Base-by-base conservation (phyloP, 176 grass and related monocot species). In the Metroxylon sagu region DNA sequence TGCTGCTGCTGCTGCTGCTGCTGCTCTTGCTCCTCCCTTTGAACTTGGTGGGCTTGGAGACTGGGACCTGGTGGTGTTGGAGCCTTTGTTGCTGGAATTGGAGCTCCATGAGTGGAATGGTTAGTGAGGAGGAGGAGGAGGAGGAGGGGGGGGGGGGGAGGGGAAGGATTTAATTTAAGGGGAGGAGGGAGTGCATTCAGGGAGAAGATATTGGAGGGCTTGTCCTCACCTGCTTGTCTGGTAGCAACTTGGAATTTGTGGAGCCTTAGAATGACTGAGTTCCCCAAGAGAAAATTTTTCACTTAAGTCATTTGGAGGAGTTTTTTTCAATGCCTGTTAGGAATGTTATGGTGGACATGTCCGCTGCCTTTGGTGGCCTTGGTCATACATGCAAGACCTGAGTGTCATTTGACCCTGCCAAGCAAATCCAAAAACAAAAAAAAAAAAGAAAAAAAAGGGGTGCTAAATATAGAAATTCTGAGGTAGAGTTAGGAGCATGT, bases 11-110 rank as follows among this genome's bases (percentile, higher is more conserved):
- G 73, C 55, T 70, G 6, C 66, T 59, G 56, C 55, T 4, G 18
- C 52, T 48, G 73, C 55, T 70, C 17, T 30, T 82, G 54, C 50
- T 66, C 18, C 66, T 59, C 27, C 5, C 74, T 52, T 52, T 72
- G 21, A 43, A 58, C 50, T 56, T 82, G 56, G 49, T 17, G n/a
- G 43, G 31, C 57, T 67, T 72, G 4, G 56, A 19, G 29, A 8
- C 4, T 49, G 27, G 35, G 1, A 14, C 58, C n/a, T 71, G 62
- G 59, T 74, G 50, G 30, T 48, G 67, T 58, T 80, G 82, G 67
- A 76, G 83, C 35, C 35, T 43, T 55, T 69, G 65, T 26, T 72
- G 53, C 68, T 85, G 78, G 56, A 86, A 86, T 52, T 82, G 84
- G 66, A 82, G 65, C 59, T 86, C 84, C 84, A 86, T 86, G 52